Evolutionary conservation across 2,329 filamentous ascomycete species (phyloP), one percentile per base, ranked within the genome.

Genomic region (Pseudogymnoascus pannorum): DNA sequence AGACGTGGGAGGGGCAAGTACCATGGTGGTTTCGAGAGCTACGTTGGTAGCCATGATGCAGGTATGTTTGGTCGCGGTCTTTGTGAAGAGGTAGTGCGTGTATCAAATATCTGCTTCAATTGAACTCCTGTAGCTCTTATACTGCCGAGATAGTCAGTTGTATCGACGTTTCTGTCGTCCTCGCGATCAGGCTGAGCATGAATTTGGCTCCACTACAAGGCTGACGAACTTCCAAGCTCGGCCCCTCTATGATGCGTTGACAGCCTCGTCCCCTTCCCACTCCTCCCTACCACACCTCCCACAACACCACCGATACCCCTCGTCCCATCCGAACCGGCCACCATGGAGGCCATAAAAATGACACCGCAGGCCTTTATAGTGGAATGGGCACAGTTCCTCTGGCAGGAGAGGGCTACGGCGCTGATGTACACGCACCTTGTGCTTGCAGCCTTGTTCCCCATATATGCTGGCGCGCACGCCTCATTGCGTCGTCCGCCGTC

Each of bases 401-500:
- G 35, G 29, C 57, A 64, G 24, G 42, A 69, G 12, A 57, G 64
- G n/a, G 69, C 69, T 16, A 57, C 66, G 35, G 60, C 68, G 2
- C 60, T 67, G 60, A 69, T 72, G 65, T 64, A 70, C 44, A 60
- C 67, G 1, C 86, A 88, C 71, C 76, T 89, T 11, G 75, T 88
- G 60, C 70, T 86, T 63, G 87, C 89, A 26, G 87, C 92, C 12
- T 74, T 96, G 14, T 86, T 89, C 64, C 90, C 92, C 60, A 96
- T 97, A 70, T 94, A 89, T 74, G 81, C 91, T 4, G 90, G 89
- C 57, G 85, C 92, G 7, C 89, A 96, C 73, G 90, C 89, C n/a
- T 89, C 92, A 1, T 82, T 97, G 18, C 87, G 88, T 12, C 84
- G 91, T 16, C 93, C 93, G 0, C 85, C 88, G 0, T 96, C 92